Base-by-base conservation (phyloP, 306 rosid species). In the Cyclanthera cordifolia region DNA sequence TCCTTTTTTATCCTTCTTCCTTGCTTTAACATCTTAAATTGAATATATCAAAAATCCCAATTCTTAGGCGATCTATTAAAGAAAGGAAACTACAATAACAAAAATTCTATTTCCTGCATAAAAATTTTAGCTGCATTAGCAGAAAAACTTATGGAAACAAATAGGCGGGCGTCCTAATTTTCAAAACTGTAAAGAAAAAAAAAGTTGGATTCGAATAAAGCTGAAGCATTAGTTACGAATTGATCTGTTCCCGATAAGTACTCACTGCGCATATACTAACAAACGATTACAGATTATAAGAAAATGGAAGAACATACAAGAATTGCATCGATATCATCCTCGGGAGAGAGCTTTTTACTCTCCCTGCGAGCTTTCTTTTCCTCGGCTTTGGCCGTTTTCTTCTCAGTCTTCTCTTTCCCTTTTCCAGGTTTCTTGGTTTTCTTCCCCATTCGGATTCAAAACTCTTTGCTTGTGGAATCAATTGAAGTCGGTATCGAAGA, bases 331-430 rank as follows among this genome's bases (percentile, higher is more conserved):
- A 93, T 93, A 68, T 93, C 96, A 41, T 93, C 98, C 52, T 93
- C 98, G 14, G 98, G 98, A 70, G 96, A 93, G 70, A 93, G 78
- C 90, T 89, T 93, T 80, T 93, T 93, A 67, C 83, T 75, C 27
- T 89, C 95, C 72, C 98, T 73, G 14, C 98, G 98, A 82, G 88
- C 85, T 84, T 59, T 82, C 77, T 93, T 93, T 50, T 87, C 96
- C 6, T 87, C 96, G 0, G 94, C 93, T 78, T 84, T 92, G 10
- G 91, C 89, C 2, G 96, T 87, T 79, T 87, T 93, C 76, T 28
- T 84, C 86, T 82, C 96, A 0, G 98, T 93, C 78, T 93, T 93
- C 81, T 89, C 98, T 78, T 89, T 93, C 57, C 98, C 98, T 80
- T 87, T 93, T 6, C 98, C 95, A 9, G 87, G 80, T 65, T 93